A percentile compares a stretch with the other conserved stretches of the same genome.
These are phyloP conservation scores for Lactarius deliciosus DNA, from an alignment of 768 basidiomycete genomes.

Conservation along the genomic window DNA sequence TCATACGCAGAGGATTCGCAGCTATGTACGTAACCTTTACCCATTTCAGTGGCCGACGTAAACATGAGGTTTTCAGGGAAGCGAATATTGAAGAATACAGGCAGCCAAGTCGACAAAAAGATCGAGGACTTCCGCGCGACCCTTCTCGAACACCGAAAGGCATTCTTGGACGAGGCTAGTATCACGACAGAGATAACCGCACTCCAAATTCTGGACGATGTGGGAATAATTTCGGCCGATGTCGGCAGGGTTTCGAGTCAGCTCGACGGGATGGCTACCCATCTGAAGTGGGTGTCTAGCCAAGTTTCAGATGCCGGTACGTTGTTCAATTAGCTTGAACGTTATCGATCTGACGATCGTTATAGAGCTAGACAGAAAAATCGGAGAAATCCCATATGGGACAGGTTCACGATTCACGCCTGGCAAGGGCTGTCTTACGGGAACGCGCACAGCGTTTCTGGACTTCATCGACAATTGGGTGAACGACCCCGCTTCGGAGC, in stretches of 20 bases:
- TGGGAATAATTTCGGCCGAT: background rate
- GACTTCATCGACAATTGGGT: background rate
- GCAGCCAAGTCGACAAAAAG: background rate
- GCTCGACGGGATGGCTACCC: background rate
- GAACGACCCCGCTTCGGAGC: background rate
- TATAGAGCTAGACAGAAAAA: background rate
- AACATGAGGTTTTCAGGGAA: background rate
- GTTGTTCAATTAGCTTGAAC: background rate
- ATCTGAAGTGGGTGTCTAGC: background rate
- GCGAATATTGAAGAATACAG: background rate
- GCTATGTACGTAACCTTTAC: background rate
- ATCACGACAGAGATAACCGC: background rate
- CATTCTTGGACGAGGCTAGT: background rate
- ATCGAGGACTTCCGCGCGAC: background rate
- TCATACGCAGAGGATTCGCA: background rate
- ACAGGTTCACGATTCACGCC: background rate
- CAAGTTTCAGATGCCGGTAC: background rate
- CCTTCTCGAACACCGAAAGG: background rate
- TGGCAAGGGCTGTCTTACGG: background rate
- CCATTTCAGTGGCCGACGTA: background rate
- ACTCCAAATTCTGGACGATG: background rate
- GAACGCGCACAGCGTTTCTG: background rate
- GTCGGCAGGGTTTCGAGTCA: background rate
- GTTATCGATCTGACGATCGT: background rate
- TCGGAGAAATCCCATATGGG: background rate